Base-by-base conservation (phyloP, 768 basidiomycete genomes). In the Phanerochaete carnosa region DNA sequence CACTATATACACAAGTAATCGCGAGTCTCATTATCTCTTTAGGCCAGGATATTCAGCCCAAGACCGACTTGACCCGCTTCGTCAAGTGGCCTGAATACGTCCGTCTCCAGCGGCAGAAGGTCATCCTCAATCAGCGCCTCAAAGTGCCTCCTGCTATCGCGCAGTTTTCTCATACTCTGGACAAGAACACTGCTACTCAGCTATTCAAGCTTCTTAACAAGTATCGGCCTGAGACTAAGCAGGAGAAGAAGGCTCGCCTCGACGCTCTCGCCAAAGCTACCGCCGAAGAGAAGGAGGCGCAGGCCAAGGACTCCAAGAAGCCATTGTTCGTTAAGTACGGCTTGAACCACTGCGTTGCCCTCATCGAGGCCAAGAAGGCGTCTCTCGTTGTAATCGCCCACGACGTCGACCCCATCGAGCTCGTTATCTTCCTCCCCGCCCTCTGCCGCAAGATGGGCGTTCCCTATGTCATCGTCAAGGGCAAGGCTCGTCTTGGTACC, bases 11-110 rank as follows among this genome's bases (percentile, higher is more conserved):
- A 16, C 28, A 56, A 13, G 16, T n/a, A 9, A 56, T 35, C 13
- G 26, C 37, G 19, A 33, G 23, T n/a, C 0, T 46, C 9, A 25
- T n/a, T 39, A 30, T 25, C 25, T 45, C 22, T 60, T 2, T 66
- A 96, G 96, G 96, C 71, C 94, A 95, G 79, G 93, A 96, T 77
- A 84, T 98, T 69, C 92, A 89, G 69, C 95, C 89, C 70, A 84
- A 83, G 74, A 85, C 85, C 58, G 96, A 98, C 78, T 78, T 98
- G 66, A 96, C 93, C 60, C 92, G 95, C 74, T 98, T 98, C 80
- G 92, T 98, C 80, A 98, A 97, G 77, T 99, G 96, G 96, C 96
- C 96, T 68, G 94, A 95, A 80, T 98, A 98, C 72, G 87, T 98
- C 68, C 93, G 95, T 72, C 89, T 98, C 49, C 96, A 98, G 73